A percentile compares a stretch with the other conserved stretches of the same genome.
phyloP scores from a whole-genome alignment of 108 stramenopile genomes.

The Pseudonitzschia delicatissima region DNA sequence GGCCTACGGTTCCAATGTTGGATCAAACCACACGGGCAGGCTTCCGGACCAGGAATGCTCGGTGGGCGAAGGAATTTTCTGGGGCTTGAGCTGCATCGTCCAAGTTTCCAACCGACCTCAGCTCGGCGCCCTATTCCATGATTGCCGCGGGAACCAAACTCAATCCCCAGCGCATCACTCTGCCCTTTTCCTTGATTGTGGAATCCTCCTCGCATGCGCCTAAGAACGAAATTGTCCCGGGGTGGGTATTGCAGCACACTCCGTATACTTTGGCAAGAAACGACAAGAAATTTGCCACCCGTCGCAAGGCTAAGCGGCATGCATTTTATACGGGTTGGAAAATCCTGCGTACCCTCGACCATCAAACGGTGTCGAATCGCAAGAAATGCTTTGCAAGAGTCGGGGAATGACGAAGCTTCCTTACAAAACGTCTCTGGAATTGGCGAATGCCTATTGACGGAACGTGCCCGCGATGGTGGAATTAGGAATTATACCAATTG shows the following conservation, averaged over 20 bases:
- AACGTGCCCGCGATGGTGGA: constrained; percentile 53
- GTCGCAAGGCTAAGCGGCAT: constrained; percentile 72
- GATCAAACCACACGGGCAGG: constrained; percentile 94
- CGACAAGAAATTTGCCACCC: constrained; percentile 78
- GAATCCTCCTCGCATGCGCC: not conserved
- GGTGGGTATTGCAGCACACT: constrained; percentile 82
- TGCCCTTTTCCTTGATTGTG: constrained; percentile 86
- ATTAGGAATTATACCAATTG: constrained; percentile 73
- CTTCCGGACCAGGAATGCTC: constrained; percentile 90
- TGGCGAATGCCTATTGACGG: constrained; percentile 36
- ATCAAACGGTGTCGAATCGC: constrained; percentile 65
- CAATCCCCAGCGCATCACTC: constrained; percentile 71
- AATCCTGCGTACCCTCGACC: constrained; percentile 57
- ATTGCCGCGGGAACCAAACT: constrained; percentile 89
- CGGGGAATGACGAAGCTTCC: constrained; percentile 8
- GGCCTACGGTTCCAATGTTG: constrained; percentile 93
- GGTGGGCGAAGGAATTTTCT: constrained; percentile 92
- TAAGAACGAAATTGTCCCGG: constrained; percentile 68
- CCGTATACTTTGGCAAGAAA: constrained; percentile 84
- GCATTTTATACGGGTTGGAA: constrained; percentile 76
- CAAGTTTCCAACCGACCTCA: constrained; percentile 90
- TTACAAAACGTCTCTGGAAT: not conserved
- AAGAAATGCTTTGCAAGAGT: constrained; percentile 34
- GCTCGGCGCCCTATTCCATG: constrained; percentile 83
- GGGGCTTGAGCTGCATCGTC: constrained; percentile 82